Evolutionary conservation across 2,329 filamentous ascomycete species (phyloP), one percentile per base, ranked within the genome.

Genomic region (Botryotinia convoluta): DNA sequence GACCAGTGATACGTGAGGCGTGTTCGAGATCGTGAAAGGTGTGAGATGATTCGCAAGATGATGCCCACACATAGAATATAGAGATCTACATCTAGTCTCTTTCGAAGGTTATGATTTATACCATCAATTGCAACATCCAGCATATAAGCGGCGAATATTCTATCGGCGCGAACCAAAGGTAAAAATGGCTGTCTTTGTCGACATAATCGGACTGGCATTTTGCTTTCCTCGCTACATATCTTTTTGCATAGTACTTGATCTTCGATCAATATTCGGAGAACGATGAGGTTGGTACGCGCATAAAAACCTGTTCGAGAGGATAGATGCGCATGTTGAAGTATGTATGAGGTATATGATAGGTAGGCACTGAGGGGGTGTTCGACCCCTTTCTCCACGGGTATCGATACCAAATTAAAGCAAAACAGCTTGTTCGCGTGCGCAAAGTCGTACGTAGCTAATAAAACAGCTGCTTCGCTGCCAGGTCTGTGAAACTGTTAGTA

Each of bases 361-460:
- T 95, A 97, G 77, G 89, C 91, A 64, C 92, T 90, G 75, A 99
- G 91, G 0, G 95, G 92, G 1, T 91, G 88, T 78, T 95, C 91
- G 67, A 89, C 86, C 60, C 86, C 88, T 77, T 91, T 91, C 67
- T 90, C 89, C 1, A 90, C 83, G 9, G 87, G 80, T 37, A 90
- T 81, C 3, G 89, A 91, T 69, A 97, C 89, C 61, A 99, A 84
- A 78, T 92, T 95, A 81, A 93, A 92, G 82, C 93, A 95, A 82
- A 99, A 98, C 14, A 98, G 86, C 83, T 98, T 98, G 84, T 98
- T 99, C 48, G 95, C 92, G 80, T 97, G 92, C 4, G 91, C 90
- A 81, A 98, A 98, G 81, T 98, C 96, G 81, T 98, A 99, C 0
- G 93, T 91, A 0, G 94, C 91, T 48, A 99, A 86, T 6, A 98